Base-by-base conservation (phyloP, 139 green algal genomes). In the Medakamo hakoo region DNA sequence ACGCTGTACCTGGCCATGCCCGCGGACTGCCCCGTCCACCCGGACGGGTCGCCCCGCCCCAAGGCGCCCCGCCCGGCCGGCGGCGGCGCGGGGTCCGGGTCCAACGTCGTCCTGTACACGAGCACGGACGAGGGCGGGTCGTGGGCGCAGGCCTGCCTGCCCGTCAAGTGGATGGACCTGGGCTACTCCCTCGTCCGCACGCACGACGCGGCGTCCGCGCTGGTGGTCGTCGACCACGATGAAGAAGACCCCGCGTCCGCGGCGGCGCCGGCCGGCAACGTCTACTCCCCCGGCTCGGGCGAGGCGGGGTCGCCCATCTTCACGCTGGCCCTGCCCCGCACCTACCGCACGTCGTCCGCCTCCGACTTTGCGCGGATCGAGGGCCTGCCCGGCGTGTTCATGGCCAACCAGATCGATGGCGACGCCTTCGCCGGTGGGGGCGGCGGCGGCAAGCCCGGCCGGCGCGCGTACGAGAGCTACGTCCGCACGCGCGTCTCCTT, bases 171-270 rank as follows among this genome's bases (percentile, higher is more conserved):
- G 57, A 57, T 82, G 61, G 74, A 75, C 56, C 67, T 74, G 29
- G 75, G 83, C 1, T 96, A 95, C 72, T 85, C 86, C 71, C 73
- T 95, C 59, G 52, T 94, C 14, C 73, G 84, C 65, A 94, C 86
- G 0, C 86, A 91, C 52, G 84, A 91, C 49, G 67, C 72, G 40
- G 65, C 66, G 1, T 79, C 73, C 16, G 79, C 83, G 0, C 82
- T 95, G 55, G 63, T 95, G 3, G 78, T 94, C 29, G 84, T 92
- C 29, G 81, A 91, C 69, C 86, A 86, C 65, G 62, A 75, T n/a
- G 72, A n/a, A n/a, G n/a, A n/a, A 81, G 68, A 68, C 55, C 72
- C 77, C n/a, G 65, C 80, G 25, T 58, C 74, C 57, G 30, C 69
- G 19, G 59, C 64, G 26, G 64, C 63, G 16, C 55, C 21, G 25